Percentiles rank a stretch among this genome's conserved stretches.
These are phyloP conservation scores for Mariannaea sp. DNA, from an alignment of 2,329 filamentous ascomycete genomes.

Conservation along the genomic window DNA sequence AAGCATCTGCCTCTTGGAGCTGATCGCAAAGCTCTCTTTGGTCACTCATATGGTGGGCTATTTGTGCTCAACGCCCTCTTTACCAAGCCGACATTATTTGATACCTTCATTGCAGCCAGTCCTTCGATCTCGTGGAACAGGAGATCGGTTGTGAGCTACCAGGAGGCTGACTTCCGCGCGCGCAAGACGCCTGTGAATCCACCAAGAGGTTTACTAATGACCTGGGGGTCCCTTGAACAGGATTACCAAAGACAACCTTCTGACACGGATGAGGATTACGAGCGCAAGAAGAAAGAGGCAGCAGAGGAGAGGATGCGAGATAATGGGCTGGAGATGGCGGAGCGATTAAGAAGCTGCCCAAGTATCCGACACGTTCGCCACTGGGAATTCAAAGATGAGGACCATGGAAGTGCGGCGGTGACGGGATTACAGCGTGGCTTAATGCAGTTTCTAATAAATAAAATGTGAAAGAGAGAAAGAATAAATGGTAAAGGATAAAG, in stretches of 20 bases:
- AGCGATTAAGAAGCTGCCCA: conserved; percentile 25
- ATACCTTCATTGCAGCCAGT: conserved; percentile 51
- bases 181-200: conserved; percentile 6
- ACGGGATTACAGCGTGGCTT: conserved; percentile 30
- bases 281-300: conserved; percentile 24
- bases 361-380: conserved; percentile 27
- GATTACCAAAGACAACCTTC: conserved; percentile 32
- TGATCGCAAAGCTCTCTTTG: conserved; percentile 50
- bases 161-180: conserved; percentile 35
- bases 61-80: conserved; percentile 52
- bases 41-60: conserved; percentile 55
- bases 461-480: neutral
- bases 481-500: no score
- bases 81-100: conserved; percentile 46
- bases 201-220: conserved; percentile 41
- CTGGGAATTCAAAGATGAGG: conserved; percentile 38
- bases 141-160: conserved; percentile 43
- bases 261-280: conserved; percentile 40
- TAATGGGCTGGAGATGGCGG: conserved; percentile 31
- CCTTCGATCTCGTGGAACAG: conserved; percentile 55
- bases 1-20: conserved; percentile 37
- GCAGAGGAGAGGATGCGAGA: conserved; percentile 28
- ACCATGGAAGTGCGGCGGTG: conserved; percentile 32
- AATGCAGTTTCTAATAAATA: conserved; percentile 25
- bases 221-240: conserved; percentile 42